Conservation (phyloP, 1,284 basidiomycete genomes). For the Termitomyces sp. region DNA sequence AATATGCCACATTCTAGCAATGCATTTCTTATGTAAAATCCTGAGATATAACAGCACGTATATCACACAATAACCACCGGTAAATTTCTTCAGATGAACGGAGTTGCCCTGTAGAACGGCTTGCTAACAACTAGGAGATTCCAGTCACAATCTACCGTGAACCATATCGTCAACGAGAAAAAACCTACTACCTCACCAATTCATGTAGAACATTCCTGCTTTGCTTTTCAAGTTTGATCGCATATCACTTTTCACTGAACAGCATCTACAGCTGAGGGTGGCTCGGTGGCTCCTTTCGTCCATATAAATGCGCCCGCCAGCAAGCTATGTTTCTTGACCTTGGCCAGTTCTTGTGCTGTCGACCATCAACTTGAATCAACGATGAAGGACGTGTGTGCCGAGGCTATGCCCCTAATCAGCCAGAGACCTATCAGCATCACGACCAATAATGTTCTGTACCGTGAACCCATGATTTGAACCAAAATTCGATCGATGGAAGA, state of each 20-base stretch:
- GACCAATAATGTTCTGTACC: not conserved
- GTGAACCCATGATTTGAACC: not conserved
- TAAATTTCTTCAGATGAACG: not conserved
- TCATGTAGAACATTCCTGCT: too few relatives aligned
- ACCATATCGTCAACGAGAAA: not conserved
- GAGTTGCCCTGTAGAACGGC: too few relatives aligned
- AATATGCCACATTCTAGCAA: not conserved
- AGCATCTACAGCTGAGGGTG: not conserved
- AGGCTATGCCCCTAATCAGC: not conserved
- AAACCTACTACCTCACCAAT: not conserved
- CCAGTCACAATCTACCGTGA: too few relatives aligned
- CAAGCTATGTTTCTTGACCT: too few relatives aligned
- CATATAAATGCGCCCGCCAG: too few relatives aligned
- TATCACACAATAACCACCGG: not conserved
- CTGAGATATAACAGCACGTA: not conserved
- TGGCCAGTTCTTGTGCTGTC: not conserved
- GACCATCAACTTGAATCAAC: not conserved
- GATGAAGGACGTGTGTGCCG: not conserved
- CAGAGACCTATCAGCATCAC: not conserved
- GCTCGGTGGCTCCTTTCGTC: not conserved
- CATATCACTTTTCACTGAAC: not conserved
- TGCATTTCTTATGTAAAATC: not conserved
- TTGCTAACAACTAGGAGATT: too few relatives aligned
- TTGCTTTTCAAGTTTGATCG: not conserved
- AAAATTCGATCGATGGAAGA: not conserved